Conservation (phyloP, 371 early-diverging fungal species). For the Mortierella sp. region DNA sequence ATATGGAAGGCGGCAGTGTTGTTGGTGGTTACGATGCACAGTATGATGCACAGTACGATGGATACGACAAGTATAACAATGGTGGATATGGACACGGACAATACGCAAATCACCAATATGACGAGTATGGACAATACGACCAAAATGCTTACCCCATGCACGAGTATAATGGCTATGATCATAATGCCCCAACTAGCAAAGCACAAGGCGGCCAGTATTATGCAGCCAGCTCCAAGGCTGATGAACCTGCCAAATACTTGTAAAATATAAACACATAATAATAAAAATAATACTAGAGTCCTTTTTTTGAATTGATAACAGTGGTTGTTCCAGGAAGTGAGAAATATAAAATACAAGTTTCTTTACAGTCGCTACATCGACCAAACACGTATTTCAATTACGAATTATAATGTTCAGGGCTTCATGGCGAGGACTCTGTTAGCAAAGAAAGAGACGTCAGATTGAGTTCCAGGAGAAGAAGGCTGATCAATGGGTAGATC, state of each 20-base stretch:
- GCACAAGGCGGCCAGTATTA: background rate
- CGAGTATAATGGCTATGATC: conserved; percentile 40
- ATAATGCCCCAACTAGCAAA: background rate
- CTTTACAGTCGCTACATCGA: no score
- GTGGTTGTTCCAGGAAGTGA: no score
- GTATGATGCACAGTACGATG: conserved; percentile 39
- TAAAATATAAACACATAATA: conserved; percentile 4
- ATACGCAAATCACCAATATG: conserved; percentile 13
- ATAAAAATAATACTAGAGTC: no score
- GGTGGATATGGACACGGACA: conserved; percentile 13
- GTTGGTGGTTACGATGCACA: conserved; percentile 36
- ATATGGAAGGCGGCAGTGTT: conserved; percentile 24
- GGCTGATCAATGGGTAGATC: no score
- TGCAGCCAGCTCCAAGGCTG: background rate
- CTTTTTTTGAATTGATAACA: no score
- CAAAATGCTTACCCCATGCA: conserved; percentile 18
- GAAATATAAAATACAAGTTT: no score
- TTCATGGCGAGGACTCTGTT: no score
- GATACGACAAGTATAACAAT: conserved; percentile 14
- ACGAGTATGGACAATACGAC: conserved; percentile 18
- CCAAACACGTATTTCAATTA: no score
- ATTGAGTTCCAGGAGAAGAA: no score
- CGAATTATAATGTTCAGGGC: no score
- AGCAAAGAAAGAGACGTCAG: no score
- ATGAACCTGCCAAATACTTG: conserved; percentile 16